Conservation (phyloP, 2,329 filamentous ascomycete genomes). For the Macrophomina tecta region DNA sequence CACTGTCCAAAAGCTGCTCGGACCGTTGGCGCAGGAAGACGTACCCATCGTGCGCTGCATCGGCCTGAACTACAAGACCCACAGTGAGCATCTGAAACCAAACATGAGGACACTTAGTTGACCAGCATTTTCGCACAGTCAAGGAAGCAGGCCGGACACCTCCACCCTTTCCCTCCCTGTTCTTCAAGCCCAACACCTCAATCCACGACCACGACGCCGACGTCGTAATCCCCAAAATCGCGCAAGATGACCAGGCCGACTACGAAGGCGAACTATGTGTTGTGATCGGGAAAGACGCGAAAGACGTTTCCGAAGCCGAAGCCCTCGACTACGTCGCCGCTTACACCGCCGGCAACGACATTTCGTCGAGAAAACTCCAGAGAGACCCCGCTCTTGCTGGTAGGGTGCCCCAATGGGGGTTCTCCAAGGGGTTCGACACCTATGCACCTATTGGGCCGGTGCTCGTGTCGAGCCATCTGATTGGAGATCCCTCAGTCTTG, state of each 20-base stretch:
- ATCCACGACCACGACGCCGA: conserved; percentile 47
- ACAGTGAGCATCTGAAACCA: conserved; percentile 46
- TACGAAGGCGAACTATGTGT: conserved; percentile 51
- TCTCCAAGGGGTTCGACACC: conserved; percentile 63
- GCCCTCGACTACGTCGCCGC: conserved; percentile 59
- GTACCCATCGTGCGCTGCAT: conserved; percentile 53
- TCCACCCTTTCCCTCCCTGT: conserved; percentile 70
- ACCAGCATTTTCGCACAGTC: neutral
- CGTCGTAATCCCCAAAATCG: conserved; percentile 56
- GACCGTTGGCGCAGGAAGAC: conserved; percentile 44
- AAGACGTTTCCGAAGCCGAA: conserved; percentile 53
- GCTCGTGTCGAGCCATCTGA: conserved; percentile 51
- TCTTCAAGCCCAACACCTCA: conserved; percentile 56
- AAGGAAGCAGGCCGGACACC: conserved; percentile 52
- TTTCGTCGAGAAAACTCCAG: conserved; percentile 61
- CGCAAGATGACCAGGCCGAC: conserved; percentile 55
- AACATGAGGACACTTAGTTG: neutral
- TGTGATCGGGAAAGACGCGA: conserved; percentile 60
- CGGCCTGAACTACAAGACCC: conserved; percentile 58
- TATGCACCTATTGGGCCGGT: conserved; percentile 60
- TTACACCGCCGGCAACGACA: conserved; percentile 62
- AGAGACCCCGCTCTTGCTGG: conserved; percentile 31
- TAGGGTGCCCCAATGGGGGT: conserved; percentile 58
- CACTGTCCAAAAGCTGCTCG: conserved; percentile 53
- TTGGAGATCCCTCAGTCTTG: conserved; percentile 53